Conservation (phyloP, 129 eudicot species). For the Centrapalus pauciflorus region DNA sequence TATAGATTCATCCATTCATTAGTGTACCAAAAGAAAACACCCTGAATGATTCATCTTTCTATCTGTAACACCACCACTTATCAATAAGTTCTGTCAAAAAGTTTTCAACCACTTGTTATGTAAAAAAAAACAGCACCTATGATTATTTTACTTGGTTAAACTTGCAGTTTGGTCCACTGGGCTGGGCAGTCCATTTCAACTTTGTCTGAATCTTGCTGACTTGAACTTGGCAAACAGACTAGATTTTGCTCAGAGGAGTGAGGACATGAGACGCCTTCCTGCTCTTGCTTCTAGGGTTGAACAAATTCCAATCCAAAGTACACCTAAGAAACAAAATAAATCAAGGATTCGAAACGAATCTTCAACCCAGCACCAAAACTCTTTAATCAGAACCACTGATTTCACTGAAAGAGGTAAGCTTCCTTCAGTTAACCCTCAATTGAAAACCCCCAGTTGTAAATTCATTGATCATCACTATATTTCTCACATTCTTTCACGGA, state of each 20-base stretch:
- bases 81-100: too few species aligned
- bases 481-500: slow-evolving; percentile 51
- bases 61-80: too few species aligned
- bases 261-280: slow-evolving; percentile 67
- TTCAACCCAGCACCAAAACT: slow-evolving; percentile 9
- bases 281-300: slow-evolving; percentile 69
- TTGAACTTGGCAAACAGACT: slow-evolving; percentile 3
- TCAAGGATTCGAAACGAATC: slow-evolving; percentile 17
- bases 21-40: too few species aligned
- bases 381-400: slow-evolving; percentile 8
- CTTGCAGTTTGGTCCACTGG: background rate
- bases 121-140: too few species aligned
- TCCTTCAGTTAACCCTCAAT: slow-evolving; percentile 23
- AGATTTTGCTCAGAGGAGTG: slow-evolving; percentile 16
- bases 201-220: background rate
- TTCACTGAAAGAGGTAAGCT: slow-evolving; percentile 40
- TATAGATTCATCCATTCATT: too few species aligned
- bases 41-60: too few species aligned
- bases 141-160: background rate
- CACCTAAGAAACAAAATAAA: slow-evolving; percentile 28
- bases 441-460: slow-evolving; percentile 25
- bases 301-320: slow-evolving; percentile 23
- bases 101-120: too few species aligned
- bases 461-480: slow-evolving; percentile 59
- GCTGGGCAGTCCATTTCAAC: background rate